phyloP scores from a whole-genome alignment of 495 filamentous ascomycete genomes.

The Penicillium egyptiacum region DNA sequence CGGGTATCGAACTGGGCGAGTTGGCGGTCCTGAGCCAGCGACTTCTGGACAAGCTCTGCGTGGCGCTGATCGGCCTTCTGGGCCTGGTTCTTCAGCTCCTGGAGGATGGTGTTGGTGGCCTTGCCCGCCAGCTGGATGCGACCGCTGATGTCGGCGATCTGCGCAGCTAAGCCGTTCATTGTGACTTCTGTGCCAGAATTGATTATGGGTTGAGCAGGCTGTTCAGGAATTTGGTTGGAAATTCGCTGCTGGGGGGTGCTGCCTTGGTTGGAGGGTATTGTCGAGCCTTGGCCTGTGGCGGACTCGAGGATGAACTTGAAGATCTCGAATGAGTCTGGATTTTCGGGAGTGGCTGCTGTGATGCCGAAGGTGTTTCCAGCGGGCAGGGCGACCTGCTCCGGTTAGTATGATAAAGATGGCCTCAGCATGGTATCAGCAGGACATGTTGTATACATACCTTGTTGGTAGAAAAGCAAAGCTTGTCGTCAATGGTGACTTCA shows the following conservation, averaged over 20 bases:
- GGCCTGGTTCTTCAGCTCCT: constrained; percentile 52
- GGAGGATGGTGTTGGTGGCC: constrained; percentile 66
- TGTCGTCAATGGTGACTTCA: constrained; percentile 77
- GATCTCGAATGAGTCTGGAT: constrained; percentile 89
- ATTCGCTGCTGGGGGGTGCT: constrained; percentile 34
- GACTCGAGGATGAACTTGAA: constrained; percentile 78
- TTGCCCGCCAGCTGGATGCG: constrained; percentile 75
- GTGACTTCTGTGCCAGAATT: constrained; percentile 41
- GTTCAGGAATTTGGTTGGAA: constrained; percentile 32
- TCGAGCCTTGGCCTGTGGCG: constrained; percentile 36
- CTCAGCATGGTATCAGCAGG: not conserved
- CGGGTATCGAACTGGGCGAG: constrained; percentile 43
- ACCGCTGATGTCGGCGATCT: constrained; percentile 80
- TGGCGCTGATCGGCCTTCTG: constrained; percentile 59
- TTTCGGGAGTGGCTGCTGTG: constrained; percentile 83
- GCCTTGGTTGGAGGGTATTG: constrained; percentile 30
- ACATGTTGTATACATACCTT: constrained; percentile 49
- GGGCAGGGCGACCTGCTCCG: constrained; percentile 63
- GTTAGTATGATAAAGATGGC: constrained; percentile 6
- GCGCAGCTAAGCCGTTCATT: constrained; percentile 45
- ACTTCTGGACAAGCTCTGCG: constrained; percentile 51
- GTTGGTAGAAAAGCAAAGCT: constrained; percentile 78
- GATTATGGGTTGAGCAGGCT: constrained; percentile 25
- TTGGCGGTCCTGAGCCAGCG: constrained; percentile 39
- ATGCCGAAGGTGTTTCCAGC: constrained; percentile 82